Evolutionary conservation across 345 rosid species (phyloP), one percentile per base, ranked within the genome.

Genomic region (Hibiscus syriacus): DNA sequence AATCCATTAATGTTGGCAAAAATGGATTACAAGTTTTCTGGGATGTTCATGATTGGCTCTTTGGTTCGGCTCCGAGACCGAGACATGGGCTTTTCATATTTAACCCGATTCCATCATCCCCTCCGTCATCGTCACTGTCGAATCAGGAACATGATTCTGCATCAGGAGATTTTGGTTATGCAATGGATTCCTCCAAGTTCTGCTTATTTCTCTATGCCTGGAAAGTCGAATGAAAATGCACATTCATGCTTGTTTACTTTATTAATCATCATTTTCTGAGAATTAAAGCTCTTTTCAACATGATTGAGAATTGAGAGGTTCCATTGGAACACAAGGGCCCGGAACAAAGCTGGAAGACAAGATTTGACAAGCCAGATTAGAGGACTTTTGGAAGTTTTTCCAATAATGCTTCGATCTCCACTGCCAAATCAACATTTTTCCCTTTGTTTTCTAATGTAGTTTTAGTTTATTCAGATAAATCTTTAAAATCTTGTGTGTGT

Each of bases 31-130:
- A 80, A 46, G 77, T 84, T 43, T 84, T 63, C 11, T 84, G 88
- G 88, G 82, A 84, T 76, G 81, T 84, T 14, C 85, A 81, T 76
- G 88, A 81, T 61, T 81, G 82, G 88, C 70, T 84, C 5, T 84
- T 84, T 63, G 80, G 81, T 63, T 69, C 78, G 23, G 88, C 85
- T 58, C 78, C 84, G 69, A 80, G 88, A 65, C 78, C 84, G 69
- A 80, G 88, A 65, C 81, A 81, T 63, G 88, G 85, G 1, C 49
- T 78, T 19, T 81, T 84, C 67, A 69, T 84, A 72, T 81, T 84
- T 52, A 81, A 76, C 78, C 84, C 82, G 66, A 68, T 77, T 27
- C 34, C 43, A 13, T 67, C 68, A 53, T 61, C 73, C 6, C 48
- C 71, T 12, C 1, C 14, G 16, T 23, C 52, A 11, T 23, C n/a